Conservation (phyloP, 2,329 filamentous ascomycete genomes). For the Tolypocladium nubicola region DNA sequence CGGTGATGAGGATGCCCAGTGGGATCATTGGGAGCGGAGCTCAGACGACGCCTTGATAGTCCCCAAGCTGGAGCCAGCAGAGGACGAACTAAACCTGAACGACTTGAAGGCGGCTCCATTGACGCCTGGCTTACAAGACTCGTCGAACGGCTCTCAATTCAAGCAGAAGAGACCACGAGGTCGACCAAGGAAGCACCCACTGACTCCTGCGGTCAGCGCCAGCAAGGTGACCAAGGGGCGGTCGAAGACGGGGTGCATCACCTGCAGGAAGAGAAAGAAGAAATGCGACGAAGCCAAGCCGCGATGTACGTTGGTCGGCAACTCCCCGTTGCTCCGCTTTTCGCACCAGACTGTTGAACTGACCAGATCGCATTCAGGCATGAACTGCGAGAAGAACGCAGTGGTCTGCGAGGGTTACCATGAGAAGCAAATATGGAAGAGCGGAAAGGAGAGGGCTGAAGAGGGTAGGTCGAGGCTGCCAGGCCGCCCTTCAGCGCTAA, state of each 20-base stretch:
- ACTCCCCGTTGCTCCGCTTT: background rate
- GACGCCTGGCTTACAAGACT: conserved; percentile 7
- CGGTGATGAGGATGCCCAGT: conserved; percentile 30
- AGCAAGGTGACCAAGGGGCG: conserved; percentile 69
- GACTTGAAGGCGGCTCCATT: conserved; percentile 35
- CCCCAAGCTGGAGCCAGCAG: conserved; percentile 46
- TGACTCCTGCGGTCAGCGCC: conserved; percentile 43
- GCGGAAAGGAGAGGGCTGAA: conserved; percentile 66
- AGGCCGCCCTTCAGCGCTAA: conserved; percentile 3
- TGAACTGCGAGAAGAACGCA: conserved; percentile 89
- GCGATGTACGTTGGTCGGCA: conserved; percentile 34
- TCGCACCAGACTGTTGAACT: background rate
- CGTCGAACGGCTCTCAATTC: conserved; percentile 15
- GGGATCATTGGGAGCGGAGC: conserved; percentile 40
- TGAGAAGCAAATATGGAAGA: conserved; percentile 78
- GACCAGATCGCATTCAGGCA: conserved; percentile 36
- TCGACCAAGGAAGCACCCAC: conserved; percentile 71
- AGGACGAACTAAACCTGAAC: conserved; percentile 44
- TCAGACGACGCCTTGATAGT: conserved; percentile 34
- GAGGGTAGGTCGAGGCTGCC: conserved; percentile 38
- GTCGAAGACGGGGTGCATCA: conserved; percentile 59
- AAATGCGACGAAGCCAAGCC: conserved; percentile 62
- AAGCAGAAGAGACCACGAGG: conserved; percentile 61
- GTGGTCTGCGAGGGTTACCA: conserved; percentile 87
- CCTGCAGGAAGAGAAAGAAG: conserved; percentile 59